Percentiles rank a stretch among this genome's conserved stretches.
Evolutionary conservation across 768 basidiomycete genomes (phyloP).

Genomic region (Austroboletus eburneus): DNA sequence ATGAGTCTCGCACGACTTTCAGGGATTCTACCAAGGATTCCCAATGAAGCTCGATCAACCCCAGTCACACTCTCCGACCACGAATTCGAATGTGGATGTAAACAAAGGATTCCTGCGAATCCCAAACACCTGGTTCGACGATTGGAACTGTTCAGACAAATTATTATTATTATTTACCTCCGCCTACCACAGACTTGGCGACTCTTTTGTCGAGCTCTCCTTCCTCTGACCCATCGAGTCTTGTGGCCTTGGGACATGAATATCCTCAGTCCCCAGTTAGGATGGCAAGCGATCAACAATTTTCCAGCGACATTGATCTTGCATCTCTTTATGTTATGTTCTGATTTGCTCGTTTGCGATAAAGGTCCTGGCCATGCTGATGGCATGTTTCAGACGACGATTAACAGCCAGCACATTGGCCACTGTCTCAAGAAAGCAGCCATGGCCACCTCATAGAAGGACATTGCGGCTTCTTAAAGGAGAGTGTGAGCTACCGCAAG

Average conservation of each 20-base stretch:
- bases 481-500: conserved; percentile 50
- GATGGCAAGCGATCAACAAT: conserved; percentile 21
- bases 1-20: conserved; percentile 10
- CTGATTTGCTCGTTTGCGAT: conserved; percentile 17
- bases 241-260: conserved; percentile 45
- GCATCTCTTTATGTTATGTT: conserved; percentile 37
- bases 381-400: neutral
- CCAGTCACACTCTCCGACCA: neutral
- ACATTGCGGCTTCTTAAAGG: conserved; percentile 58
- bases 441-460: conserved; percentile 28
- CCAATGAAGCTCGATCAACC: conserved; percentile 2
- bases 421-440: too few species aligned
- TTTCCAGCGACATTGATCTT: conserved; percentile 39
- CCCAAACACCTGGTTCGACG: neutral
- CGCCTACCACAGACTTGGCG: conserved; percentile 29
- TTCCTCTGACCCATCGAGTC: conserved; percentile 28
- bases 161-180: conserved; percentile 27
- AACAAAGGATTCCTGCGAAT: conserved; percentile 6
- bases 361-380: conserved; percentile 11
- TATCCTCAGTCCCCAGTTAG: conserved; percentile 32
- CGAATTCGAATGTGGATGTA: conserved; percentile 1
- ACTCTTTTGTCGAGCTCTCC: conserved; percentile 17
- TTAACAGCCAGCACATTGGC: neutral
- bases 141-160: conserved; percentile 16
- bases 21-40: conserved; percentile 7